Evolutionary conservation across 73 alveolate genomes (phyloP).

Genomic region (Symbiodinium natans): DNA sequence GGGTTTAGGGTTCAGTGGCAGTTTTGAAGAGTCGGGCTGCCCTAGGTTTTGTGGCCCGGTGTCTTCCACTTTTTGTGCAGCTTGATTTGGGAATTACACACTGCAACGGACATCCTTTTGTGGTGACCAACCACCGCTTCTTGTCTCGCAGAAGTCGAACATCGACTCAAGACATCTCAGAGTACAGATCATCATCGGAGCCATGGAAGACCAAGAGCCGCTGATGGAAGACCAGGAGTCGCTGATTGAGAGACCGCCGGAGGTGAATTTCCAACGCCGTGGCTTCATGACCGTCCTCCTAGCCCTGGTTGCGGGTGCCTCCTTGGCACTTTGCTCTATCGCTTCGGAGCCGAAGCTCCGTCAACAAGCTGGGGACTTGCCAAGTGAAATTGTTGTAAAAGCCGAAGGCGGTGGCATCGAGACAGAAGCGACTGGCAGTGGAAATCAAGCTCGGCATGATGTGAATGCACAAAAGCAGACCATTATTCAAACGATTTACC

Average conservation of each 20-base stretch:
- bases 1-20: too few relatives aligned
- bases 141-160: too few relatives aligned
- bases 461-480: not conserved
- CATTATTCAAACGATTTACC: not conserved
- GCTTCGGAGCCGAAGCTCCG: conserved; percentile 1
- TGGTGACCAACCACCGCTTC: too few relatives aligned
- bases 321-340: not conserved
- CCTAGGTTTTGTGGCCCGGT: too few relatives aligned
- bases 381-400: not conserved
- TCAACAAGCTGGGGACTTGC: not conserved
- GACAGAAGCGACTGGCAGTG: not conserved
- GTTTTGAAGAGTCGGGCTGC: too few relatives aligned
- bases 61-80: too few relatives aligned
- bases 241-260: conserved; percentile 4
- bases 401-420: not conserved
- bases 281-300: not conserved
- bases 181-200: not conserved
- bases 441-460: not conserved
- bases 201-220: not conserved
- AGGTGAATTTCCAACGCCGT: not conserved
- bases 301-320: not conserved
- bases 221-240: too few relatives aligned
- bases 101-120: too few relatives aligned
- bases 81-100: too few relatives aligned
- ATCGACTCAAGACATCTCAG: not conserved